Base-by-base conservation (phyloP, 139 green algal species). In the Raphidocelis subcapitata region DNA sequence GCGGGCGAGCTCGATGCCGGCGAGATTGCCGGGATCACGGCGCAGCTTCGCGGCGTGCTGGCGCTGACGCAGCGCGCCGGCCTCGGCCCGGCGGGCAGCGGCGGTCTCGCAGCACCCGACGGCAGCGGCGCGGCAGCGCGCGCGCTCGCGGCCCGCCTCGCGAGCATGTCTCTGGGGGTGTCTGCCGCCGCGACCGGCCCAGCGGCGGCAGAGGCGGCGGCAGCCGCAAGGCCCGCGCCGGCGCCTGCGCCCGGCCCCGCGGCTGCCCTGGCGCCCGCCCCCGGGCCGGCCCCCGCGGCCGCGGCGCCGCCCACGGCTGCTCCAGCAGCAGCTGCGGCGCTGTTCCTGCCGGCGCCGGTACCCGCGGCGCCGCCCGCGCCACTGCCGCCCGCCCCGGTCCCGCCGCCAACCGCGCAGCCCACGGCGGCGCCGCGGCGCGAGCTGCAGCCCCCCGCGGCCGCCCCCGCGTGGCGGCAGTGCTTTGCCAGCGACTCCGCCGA, bases 391-490 rank as follows among this genome's bases (percentile, higher is more conserved):
- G n/a, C 21, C 32, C 61, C 28, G 61, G 5, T 29, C 37, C 62
- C 2, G 37, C 37, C 10, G 37, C 37, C 37, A 57, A 18, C 23
- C 33, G 35, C 52, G 3, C 61, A 36, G 24, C 21, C n/a, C 3
- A 8, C n/a, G 46, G 21, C 64, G 24, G 36, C 46, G 44, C 64
- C 64, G 5, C 46, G 10, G 8, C 41, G 12, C 8, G 8, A 49
- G 67, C 67, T 26, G 67, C 52, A 49, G 31, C 14, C 28, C 4
- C 10, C 8, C 18, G 14, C 46, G 29, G 26, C 44, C n/a, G 46
- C 54, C 49, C 55, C 33, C 15, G 57, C 18, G 41, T 67, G 37
- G 74, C 60, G 10, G 24, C 28, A 65, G 37, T 65, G 67, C 49
- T 64, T 51, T 16, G 16, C 51, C 33, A 73, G 32, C 35, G 35